These are phyloP conservation scores for Xanthoconium separans DNA, from an alignment of 1,284 basidiomycete genomes.

Conservation along the genomic window DNA sequence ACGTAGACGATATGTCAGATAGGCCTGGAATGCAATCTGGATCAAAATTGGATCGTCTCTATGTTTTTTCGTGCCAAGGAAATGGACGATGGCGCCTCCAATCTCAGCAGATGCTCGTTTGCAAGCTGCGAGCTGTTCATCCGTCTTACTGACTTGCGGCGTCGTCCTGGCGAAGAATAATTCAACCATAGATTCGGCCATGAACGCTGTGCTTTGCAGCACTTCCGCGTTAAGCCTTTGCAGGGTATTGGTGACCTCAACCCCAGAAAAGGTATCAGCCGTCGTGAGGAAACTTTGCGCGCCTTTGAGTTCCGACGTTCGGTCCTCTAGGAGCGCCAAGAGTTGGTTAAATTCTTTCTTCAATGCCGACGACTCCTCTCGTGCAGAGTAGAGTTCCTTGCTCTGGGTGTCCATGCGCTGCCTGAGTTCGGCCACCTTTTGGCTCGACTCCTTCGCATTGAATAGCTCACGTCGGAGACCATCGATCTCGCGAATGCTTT, in stretches of 20 bases:
- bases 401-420: slow-evolving; percentile 18
- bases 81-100: slow-evolving; percentile 26
- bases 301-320: slow-evolving; percentile 37
- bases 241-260: slow-evolving; percentile 33
- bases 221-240: slow-evolving; percentile 36
- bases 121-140: slow-evolving; percentile 27
- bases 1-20: slow-evolving; percentile 25
- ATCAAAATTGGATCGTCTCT: slow-evolving; percentile 33
- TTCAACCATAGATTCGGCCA: slow-evolving; percentile 37
- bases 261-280: slow-evolving; percentile 32
- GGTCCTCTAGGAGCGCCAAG: slow-evolving; percentile 27
- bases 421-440: slow-evolving; percentile 19
- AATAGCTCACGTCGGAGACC: slow-evolving; percentile 20
- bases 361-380: slow-evolving; percentile 31
- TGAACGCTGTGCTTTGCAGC: slow-evolving; percentile 35
- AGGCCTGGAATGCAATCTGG: slow-evolving; percentile 36
- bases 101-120: slow-evolving; percentile 23
- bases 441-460: slow-evolving; percentile 13
- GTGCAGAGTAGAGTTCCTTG: slow-evolving; percentile 23
- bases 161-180: slow-evolving; percentile 19
- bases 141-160: slow-evolving; percentile 8
- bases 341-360: slow-evolving; percentile 32
- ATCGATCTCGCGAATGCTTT: slow-evolving; percentile 16
- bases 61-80: slow-evolving; percentile 30
- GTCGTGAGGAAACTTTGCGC: slow-evolving; percentile 36